These are phyloP conservation scores for Geotrichum histeridarum DNA, from an alignment of 1,139 yeast species.

Conservation along the genomic window DNA sequence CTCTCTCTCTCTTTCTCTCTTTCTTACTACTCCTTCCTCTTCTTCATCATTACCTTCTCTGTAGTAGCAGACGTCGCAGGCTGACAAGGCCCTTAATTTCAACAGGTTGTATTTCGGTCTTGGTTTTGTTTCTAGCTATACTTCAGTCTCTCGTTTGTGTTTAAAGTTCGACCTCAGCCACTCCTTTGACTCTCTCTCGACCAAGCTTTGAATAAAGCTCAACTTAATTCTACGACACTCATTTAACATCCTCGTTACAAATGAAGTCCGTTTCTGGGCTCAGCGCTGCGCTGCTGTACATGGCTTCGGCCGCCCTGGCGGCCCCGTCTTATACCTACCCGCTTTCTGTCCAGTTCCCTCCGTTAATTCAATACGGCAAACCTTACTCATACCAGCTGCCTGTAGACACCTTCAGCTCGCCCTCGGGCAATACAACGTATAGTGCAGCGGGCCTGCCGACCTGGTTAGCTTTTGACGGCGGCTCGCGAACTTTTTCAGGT, in stretches of 20 bases:
- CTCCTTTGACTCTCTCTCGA: neutral
- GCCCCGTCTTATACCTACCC: constrained; percentile 15
- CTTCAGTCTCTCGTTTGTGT: neutral
- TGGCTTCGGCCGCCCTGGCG: constrained; percentile 3
- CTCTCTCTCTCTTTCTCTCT: neutral
- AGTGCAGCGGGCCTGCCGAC: constrained; percentile 55
- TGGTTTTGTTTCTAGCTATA: neutral
- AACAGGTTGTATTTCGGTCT: neutral
- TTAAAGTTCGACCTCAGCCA: neutral
- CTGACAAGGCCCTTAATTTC: neutral
- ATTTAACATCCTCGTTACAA: too few species aligned
- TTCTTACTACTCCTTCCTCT: neutral
- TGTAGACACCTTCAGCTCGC: constrained; percentile 60
- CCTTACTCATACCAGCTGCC: constrained; percentile 65
- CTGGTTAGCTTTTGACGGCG: constrained; percentile 72
- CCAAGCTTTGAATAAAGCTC: too few species aligned
- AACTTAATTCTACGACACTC: neutral
- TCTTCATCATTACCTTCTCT: neutral
- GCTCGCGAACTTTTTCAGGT: constrained; percentile 62
- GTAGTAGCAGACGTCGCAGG: too few species aligned
- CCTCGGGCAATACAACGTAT: constrained; percentile 41
- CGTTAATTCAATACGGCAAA: constrained; percentile 70
- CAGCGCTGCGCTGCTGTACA: constrained; percentile 1
- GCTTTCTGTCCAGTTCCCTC: constrained; percentile 58
- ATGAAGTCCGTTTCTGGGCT: neutral